Evolutionary conservation across 2,329 filamentous ascomycete species (phyloP), one percentile per base, ranked within the genome.

Genomic region (Teratosphaeria nubilosa): DNA sequence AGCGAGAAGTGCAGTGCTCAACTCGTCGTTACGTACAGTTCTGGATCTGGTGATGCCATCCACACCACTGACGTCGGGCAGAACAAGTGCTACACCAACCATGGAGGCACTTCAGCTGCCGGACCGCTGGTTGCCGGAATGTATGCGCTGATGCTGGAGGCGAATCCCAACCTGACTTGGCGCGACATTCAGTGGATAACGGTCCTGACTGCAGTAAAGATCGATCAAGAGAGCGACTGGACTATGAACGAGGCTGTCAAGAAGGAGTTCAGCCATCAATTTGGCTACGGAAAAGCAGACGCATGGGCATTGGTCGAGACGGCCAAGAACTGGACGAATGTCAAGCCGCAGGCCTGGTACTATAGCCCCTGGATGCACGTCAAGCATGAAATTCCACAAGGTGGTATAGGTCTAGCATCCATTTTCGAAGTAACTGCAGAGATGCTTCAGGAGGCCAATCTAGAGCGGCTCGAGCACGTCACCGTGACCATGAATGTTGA

Each of bases 401-500:
- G 91, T 54, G 78, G 88, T 25, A 75, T 88, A 57, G 94, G 94
- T 0, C 75, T 99, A 45, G 82, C 86, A 1, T 90, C 88, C 56
- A 81, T 78, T n/a, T 91, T 95, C 65, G 85, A 91, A 54, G 84
- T 99, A 45, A 96, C 90, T 0, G 74, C 84, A 56, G 84, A 91
- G 22, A 90, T 91, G 83, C 77, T 97, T 58, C 83, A 86, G 68
- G 75, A 84, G 24, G 90, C 90, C 64, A 99, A 99, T 70, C 72
- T 99, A 14, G 90, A 86, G 67, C 85, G 88, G 16, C 70, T 99
- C 27, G 94, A 99, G 76, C 94, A 99, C 74, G 89, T 99, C 37
- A 97, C 92, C 0, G 83, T 99, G 37, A 97, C 92, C 2, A 99
- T 99, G 91, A 99, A 99, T 68, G 82, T 96, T 25, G 83, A 89